A percentile compares a stretch with the other conserved stretches of the same genome.
Conservation (phyloP, 257 asterid species). For the Solanum habrochaites region DNA sequence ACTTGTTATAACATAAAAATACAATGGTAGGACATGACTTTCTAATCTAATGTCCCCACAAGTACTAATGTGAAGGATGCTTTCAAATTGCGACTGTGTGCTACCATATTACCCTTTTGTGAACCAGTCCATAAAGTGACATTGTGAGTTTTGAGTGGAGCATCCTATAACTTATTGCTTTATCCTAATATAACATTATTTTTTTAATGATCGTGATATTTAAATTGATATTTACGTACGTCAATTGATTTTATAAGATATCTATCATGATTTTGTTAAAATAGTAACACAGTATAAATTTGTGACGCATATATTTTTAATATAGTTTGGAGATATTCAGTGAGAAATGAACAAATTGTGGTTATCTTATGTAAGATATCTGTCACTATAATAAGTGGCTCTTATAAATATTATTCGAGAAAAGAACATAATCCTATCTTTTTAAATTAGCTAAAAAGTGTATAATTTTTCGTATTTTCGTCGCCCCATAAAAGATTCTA, state of each 20-base stretch:
- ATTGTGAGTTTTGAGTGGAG: not conserved
- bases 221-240: no score
- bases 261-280: accelerated
- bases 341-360: not conserved
- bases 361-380: not conserved
- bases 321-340: not conserved
- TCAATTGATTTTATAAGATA: no score
- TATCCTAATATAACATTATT: not conserved
- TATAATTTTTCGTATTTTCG: no score
- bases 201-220: no score
- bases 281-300: not conserved
- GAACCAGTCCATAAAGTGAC: not conserved
- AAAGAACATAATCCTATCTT: not conserved
- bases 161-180: not conserved
- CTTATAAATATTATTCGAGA: not conserved
- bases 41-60: not conserved
- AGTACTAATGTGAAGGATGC: not conserved
- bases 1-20: not conserved
- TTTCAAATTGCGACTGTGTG: not conserved
- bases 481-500: no score
- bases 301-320: no score
- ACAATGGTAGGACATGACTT: not conserved
- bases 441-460: not conserved
- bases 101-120: not conserved
- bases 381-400: not conserved